Percentiles rank a stretch among this genome's conserved stretches.
phyloP scores from a whole-genome alignment of 495 filamentous ascomycete species.

The Neurospora sp. region DNA sequence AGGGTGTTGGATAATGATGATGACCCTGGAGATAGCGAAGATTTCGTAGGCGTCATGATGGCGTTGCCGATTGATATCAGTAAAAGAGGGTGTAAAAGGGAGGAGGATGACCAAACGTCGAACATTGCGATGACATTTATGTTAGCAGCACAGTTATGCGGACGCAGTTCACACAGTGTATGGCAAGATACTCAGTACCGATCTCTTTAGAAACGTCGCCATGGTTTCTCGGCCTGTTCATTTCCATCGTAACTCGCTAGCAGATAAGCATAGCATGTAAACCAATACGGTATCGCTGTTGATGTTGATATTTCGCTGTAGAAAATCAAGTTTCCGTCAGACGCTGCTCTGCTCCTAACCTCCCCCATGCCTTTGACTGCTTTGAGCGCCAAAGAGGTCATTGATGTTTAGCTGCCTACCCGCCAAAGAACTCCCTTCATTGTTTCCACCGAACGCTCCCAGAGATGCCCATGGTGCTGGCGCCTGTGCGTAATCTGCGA shows the following conservation, averaged over 20 bases:
- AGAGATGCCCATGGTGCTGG: background rate
- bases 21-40: background rate
- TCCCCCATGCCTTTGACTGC: background rate
- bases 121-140: background rate
- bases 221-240: background rate
- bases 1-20: background rate
- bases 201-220: background rate
- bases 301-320: background rate
- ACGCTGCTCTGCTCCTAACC: background rate
- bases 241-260: background rate
- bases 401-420: slow-evolving; percentile 21
- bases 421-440: background rate
- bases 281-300: background rate
- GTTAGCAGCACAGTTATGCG: background rate
- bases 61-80: background rate
- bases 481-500: background rate
- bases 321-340: background rate
- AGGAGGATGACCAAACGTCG: background rate
- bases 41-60: background rate
- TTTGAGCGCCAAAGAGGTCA: slow-evolving; percentile 21
- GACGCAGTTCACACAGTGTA: background rate
- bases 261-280: background rate
- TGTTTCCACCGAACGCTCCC: background rate
- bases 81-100: background rate
- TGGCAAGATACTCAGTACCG: background rate